Evolutionary conservation across 108 stramenopile species (phyloP).

Genomic region (Fragilaria crotonensis): DNA sequence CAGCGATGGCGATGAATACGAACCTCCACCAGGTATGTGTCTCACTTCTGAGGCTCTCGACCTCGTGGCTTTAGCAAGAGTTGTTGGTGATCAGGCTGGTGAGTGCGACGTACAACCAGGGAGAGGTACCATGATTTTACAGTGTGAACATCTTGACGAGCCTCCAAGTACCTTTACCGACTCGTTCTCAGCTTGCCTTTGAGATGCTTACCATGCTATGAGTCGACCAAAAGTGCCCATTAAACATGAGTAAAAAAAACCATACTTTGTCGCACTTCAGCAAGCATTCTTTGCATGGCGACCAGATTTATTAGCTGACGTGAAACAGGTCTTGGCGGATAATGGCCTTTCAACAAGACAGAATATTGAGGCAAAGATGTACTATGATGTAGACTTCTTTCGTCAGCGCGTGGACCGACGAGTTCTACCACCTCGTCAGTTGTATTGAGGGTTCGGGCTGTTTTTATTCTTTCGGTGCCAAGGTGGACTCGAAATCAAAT

Average conservation of each 20-base stretch:
- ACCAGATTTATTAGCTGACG: neutral
- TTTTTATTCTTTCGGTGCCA: constrained; percentile 14
- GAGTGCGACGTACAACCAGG: too few relatives aligned
- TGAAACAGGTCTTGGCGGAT: neutral
- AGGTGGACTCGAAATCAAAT: constrained; percentile 14
- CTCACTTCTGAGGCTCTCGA: too few relatives aligned
- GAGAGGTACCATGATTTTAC: neutral
- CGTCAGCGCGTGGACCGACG: neutral
- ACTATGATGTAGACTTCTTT: neutral
- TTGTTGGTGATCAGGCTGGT: too few relatives aligned
- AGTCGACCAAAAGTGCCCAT: constrained; percentile 2
- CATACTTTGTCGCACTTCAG: constrained; percentile 3
- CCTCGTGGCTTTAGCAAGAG: too few relatives aligned
- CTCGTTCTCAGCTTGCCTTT: constrained; percentile 6
- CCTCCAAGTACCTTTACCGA: constrained; percentile 14
- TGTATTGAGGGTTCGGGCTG: constrained; percentile 26
- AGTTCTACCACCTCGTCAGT: constrained; percentile 1
- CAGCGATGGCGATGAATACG: too few relatives aligned
- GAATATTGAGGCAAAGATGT: neutral
- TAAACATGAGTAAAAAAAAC: constrained; percentile 6
- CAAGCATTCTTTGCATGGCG: neutral
- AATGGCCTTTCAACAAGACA: neutral
- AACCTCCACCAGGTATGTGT: too few relatives aligned
- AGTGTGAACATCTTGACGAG: constrained; percentile 5
- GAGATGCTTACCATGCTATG: constrained; percentile 24